These are phyloP conservation scores for Penicillium sp. DNA, from an alignment of 2,329 filamentous ascomycete genomes.

Conservation along the genomic window DNA sequence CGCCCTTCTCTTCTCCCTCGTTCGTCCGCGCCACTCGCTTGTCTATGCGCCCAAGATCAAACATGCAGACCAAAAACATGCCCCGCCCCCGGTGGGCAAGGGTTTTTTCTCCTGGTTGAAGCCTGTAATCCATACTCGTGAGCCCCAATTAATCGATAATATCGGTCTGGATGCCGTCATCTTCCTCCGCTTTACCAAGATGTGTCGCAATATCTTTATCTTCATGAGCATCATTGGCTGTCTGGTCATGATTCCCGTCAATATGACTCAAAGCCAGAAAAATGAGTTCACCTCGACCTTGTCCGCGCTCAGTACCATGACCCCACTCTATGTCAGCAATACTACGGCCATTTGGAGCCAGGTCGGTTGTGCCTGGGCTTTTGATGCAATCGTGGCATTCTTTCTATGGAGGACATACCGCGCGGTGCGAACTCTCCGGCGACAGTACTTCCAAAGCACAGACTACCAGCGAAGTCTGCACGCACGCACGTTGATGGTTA, in stretches of 20 bases:
- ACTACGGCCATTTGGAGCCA: slow-evolving; percentile 52
- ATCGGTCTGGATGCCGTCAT: slow-evolving; percentile 87
- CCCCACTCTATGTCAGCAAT: slow-evolving; percentile 46
- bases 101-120: slow-evolving; percentile 82
- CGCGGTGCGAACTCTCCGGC: slow-evolving; percentile 63
- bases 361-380: slow-evolving; percentile 55
- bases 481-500: slow-evolving; percentile 63
- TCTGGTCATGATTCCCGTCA: slow-evolving; percentile 73
- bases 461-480: slow-evolving; percentile 88
- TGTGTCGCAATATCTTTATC: slow-evolving; percentile 88
- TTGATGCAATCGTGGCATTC: slow-evolving; percentile 67
- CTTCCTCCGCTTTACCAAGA: slow-evolving; percentile 80
- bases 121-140: slow-evolving; percentile 70
- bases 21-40: slow-evolving; percentile 83
- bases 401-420: slow-evolving; percentile 91
- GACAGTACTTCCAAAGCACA: slow-evolving; percentile 73
- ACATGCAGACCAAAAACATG: slow-evolving; percentile 83
- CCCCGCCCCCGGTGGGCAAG: slow-evolving; percentile 78
- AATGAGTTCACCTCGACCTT: slow-evolving; percentile 16
- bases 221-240: slow-evolving; percentile 66
- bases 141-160: slow-evolving; percentile 69
- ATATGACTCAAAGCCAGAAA: slow-evolving; percentile 52
- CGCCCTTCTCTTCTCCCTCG: slow-evolving; percentile 74
- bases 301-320: slow-evolving; percentile 42
- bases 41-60: slow-evolving; percentile 94